A percentile compares a stretch with the other conserved stretches of the same genome.
These are phyloP conservation scores for Platanus orientalis DNA, from an alignment of 164 flowering plant genomes.

Conservation along the genomic window DNA sequence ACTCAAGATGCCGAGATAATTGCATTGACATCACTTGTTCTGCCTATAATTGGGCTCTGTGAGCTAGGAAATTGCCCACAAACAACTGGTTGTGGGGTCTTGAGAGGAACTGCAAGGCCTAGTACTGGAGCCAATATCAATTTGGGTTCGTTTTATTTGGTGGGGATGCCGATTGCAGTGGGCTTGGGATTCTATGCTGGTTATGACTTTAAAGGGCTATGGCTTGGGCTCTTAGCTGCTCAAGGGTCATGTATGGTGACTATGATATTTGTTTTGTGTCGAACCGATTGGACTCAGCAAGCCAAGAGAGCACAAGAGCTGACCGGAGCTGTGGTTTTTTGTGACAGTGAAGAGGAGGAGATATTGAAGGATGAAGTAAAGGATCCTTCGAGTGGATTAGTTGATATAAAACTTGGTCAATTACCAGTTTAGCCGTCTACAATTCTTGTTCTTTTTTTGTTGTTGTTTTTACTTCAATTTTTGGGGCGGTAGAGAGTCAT, in stretches of 20 bases:
- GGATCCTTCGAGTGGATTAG: slow-evolving; percentile 4
- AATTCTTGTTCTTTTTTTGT: slow-evolving; percentile 2
- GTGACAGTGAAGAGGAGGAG: slow-evolving; percentile 8
- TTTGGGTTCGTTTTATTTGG: slow-evolving; percentile 59
- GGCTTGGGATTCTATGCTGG: slow-evolving; percentile 38
- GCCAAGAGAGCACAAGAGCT: slow-evolving; percentile 52
- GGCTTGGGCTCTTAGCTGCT: slow-evolving; percentile 71
- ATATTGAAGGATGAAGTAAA: slow-evolving; percentile 6
- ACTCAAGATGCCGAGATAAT: slow-evolving; percentile 50
- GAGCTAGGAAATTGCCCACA: slow-evolving; percentile 85
- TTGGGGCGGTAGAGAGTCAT: too few relatives aligned
- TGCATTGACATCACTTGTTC: slow-evolving; percentile 45
- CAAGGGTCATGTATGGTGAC: slow-evolving; percentile 48
- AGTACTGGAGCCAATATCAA: slow-evolving; percentile 61
- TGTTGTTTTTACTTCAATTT: too few relatives aligned
- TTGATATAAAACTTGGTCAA: not conserved
- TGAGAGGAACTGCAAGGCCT: slow-evolving; percentile 71
- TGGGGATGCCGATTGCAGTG: slow-evolving; percentile 74
- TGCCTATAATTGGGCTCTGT: slow-evolving; percentile 77
- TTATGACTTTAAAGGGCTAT: slow-evolving; percentile 56
- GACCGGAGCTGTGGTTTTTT: slow-evolving; percentile 19
- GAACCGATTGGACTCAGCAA: slow-evolving; percentile 55
- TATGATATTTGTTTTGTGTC: slow-evolving; percentile 44
- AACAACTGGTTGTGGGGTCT: slow-evolving; percentile 65
- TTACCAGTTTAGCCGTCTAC: slow-evolving; percentile 1